These are phyloP conservation scores for Fusarium sp. DNA, from an alignment of 2,329 filamentous ascomycete genomes.

Conservation along the genomic window DNA sequence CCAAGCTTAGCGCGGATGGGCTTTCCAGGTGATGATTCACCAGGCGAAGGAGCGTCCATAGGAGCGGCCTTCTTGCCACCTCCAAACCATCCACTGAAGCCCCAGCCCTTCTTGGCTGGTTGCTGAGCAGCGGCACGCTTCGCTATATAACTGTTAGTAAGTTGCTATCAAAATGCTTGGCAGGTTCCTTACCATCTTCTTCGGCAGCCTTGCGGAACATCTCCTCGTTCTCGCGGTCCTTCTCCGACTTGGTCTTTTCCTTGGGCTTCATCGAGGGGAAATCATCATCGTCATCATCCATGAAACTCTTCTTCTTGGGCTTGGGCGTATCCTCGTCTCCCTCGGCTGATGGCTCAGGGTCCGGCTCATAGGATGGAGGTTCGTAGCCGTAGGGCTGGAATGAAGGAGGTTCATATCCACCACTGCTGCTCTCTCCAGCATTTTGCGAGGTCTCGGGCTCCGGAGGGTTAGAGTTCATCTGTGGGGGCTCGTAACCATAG, in stretches of 20 bases:
- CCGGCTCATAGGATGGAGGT: constrained; percentile 68
- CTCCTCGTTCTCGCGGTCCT: constrained; percentile 84
- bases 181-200: constrained; percentile 69
- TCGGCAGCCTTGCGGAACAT: constrained; percentile 87
- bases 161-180: background rate
- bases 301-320: constrained; percentile 80
- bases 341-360: constrained; percentile 54
- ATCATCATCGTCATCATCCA: constrained; percentile 86
- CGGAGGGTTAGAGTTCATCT: constrained; percentile 46
- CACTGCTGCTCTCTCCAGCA: constrained; percentile 48
- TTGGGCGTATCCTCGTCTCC: constrained; percentile 64
- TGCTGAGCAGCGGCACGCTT: constrained; percentile 68
- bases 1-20: constrained; percentile 94
- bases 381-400: constrained; percentile 72
- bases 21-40: constrained; percentile 65
- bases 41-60: constrained; percentile 40
- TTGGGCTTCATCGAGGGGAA: constrained; percentile 64
- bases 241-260: constrained; percentile 74
- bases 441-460: constrained; percentile 28
- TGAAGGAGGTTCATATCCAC: constrained; percentile 71
- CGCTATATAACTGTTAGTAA: constrained; percentile 56
- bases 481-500: constrained; percentile 65
- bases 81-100: constrained; percentile 87
- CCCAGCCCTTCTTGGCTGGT: constrained; percentile 76
- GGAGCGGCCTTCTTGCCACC: constrained; percentile 70